Conservation (phyloP, 2,329 filamentous ascomycete genomes). For the Fusarium pseudograminearum region DNA sequence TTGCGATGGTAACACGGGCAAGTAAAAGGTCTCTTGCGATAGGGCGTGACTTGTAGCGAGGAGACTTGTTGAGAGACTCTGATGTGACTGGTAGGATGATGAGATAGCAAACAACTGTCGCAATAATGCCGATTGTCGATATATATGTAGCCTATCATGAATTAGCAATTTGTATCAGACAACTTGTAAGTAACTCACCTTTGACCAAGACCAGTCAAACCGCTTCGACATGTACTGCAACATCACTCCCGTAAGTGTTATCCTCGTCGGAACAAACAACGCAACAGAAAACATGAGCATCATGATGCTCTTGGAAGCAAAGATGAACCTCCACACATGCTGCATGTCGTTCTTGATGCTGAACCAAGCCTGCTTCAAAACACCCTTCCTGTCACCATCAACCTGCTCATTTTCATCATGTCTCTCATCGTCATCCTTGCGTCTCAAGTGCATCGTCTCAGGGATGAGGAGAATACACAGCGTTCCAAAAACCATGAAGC, state of each 20-base stretch:
- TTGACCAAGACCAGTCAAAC: slow-evolving; percentile 62
- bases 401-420: slow-evolving; percentile 6
- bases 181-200: slow-evolving; percentile 42
- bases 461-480: slow-evolving; percentile 53
- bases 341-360: slow-evolving; percentile 48
- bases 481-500: slow-evolving; percentile 47
- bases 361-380: slow-evolving; percentile 45
- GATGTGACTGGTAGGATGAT: slow-evolving; percentile 54
- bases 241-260: slow-evolving; percentile 53
- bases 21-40: slow-evolving; percentile 58
- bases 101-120: slow-evolving; percentile 55
- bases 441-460: slow-evolving; percentile 57
- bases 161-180: neutral
- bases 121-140: slow-evolving; percentile 54
- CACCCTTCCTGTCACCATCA: slow-evolving; percentile 14
- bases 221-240: slow-evolving; percentile 66
- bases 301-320: slow-evolving; percentile 54
- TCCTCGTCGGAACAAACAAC: slow-evolving; percentile 46
- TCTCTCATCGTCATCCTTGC: slow-evolving; percentile 47
- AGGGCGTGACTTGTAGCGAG: slow-evolving; percentile 46
- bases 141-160: slow-evolving; percentile 55
- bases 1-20: slow-evolving; percentile 50
- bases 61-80: slow-evolving; percentile 47
- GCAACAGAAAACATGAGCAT: slow-evolving; percentile 54
- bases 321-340: slow-evolving; percentile 56